Base-by-base conservation (phyloP, 768 basidiomycete species). In the Floccularia luteovirens region DNA sequence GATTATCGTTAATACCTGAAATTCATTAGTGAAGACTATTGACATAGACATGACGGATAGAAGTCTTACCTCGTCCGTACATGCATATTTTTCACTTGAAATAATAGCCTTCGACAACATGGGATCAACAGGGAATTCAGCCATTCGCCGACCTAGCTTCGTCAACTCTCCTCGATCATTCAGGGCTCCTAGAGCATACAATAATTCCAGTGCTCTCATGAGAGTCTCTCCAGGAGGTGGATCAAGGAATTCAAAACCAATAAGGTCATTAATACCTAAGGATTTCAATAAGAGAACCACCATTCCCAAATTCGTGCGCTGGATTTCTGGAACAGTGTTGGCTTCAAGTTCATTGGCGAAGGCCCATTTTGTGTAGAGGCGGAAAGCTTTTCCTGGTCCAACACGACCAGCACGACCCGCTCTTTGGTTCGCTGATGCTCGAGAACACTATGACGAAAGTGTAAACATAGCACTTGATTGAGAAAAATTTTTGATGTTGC, bases 321-420 rank as follows among this genome's bases (percentile, higher is more conserved):
- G 96, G 41, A 99, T 99, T 61, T 99, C 96, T 16, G 96, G 96
- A 1, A 98, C 85, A 1, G 96, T 98, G 57, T 96, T 94, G 50
- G 90, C 88, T 53, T 97, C 90, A 31, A 99, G 70, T 59, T 99
- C 96, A 60, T 98, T 97, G 34, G 79, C 65, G 56, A 84, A 99
- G 0, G 96, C 96, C 90, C 93, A 97, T 59, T 98, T 97, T 14
- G 96, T 99, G 62, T 93, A 98, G 14, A 99, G 67, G n/a, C 96
- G 81, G 72, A 99, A 99, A 13, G 93, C 79, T 61, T 99, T 98
- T 12, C 96, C 96, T 10, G 96, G 91, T 1, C 96, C 96, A 12
- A 99, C 96, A 48, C 96, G 88, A 13, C 96, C 96, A 1, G 96
- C 96, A 50, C 96, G 82, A 37, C 96, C 96, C 1, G 96, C 96